Evolutionary conservation across 805 yeast genomes (phyloP), one percentile per base, ranked within the genome.

Genomic region (Priceomyces haplophilus): DNA sequence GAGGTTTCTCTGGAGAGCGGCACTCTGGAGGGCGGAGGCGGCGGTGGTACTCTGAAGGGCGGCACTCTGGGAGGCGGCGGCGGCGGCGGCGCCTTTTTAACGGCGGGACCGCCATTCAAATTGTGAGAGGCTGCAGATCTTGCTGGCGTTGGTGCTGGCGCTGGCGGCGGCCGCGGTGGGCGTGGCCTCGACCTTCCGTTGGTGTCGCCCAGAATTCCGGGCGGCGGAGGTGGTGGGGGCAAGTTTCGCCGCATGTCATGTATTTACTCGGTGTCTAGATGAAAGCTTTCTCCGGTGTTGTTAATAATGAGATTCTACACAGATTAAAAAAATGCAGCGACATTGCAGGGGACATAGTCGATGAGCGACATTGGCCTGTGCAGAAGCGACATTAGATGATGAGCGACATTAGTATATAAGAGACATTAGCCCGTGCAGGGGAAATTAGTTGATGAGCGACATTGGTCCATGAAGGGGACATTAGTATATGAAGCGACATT

Each of bases 131-230:
- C 17, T 31, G 56, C 61, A 12, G 67, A 64, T 7, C 69, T 64
- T 12, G 71, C 67, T 30, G 67, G 66, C 19, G 58, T 57, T n/a
- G 59, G 54, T 33, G 56, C 61, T 10, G 67, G 65, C 7, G 70
- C 64, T n/a, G 71, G 67, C 27, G 67, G 66, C 19, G 59, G 58
- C 12, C 59, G 54, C 29, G 50, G 54, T 34, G 55, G 38, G 34
- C 51, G 48, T 15, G 51, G 45, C 23, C 54, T 54, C 55, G 49
- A 44, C 34, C 29, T 33, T 21, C 18, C 34, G 10, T n/a, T 25
- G 15, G 33, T n/a, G 3, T 24, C 19, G 13, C 18, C 20, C 34
- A 29, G 34, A 21, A 40, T 24, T 34, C 58, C 61, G 8, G 67
- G 65, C 7, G 70, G 64, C 12, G 71, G 67, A 27, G 67, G 66